Evolutionary conservation across 495 filamentous ascomycete species (phyloP), one percentile per base, ranked within the genome.

Genomic region (Hyaloscypha variabilis): DNA sequence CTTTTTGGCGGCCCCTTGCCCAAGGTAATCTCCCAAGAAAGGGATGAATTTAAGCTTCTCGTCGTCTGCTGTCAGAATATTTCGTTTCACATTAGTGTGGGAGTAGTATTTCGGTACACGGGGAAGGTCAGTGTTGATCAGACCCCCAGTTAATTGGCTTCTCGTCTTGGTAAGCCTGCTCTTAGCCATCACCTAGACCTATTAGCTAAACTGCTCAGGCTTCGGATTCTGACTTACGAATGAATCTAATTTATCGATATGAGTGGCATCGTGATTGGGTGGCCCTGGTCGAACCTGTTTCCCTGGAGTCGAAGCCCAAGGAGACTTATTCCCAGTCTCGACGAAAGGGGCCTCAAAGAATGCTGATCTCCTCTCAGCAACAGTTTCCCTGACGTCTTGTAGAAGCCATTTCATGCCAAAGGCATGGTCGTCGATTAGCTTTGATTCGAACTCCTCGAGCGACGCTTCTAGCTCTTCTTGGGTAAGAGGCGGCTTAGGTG

Each of bases 41-140:
- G 68, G 71, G 25, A 68, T 65, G 46, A 62, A 73, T 53, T 58
- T 62, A 24, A 73, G 66, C 23, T 58, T 65, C 24, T 67, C 63
- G 60, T 67, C 68, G 58, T 73, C 71, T 23, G 60, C 63, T 19
- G 65, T 53, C 3, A 70, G 55, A 3, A 73, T 60, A 42, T 71
- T 73, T 42, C 71, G 63, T 17, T 57, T 64, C 8, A 71, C 62
- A n/a, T 28, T 62, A n/a, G 65, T 73, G 42, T 69, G 50, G 5
- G 53, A 56, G 4, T 29, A 64, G 29, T 70, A 73, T 23, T 51
- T 64, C 3, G 71, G 71, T 6, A 71, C 68, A 8, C 66, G 62
- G 31, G 67, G 51, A n/a, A 39, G 29, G n/a, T 62, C 25, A 23
- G 6, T 56, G 29, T 17, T 54, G 28, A 60, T 54, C 28, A 23